Evolutionary conservation across 805 yeast genomes (phyloP).

Genomic region (Metschnikowia lachancei): DNA sequence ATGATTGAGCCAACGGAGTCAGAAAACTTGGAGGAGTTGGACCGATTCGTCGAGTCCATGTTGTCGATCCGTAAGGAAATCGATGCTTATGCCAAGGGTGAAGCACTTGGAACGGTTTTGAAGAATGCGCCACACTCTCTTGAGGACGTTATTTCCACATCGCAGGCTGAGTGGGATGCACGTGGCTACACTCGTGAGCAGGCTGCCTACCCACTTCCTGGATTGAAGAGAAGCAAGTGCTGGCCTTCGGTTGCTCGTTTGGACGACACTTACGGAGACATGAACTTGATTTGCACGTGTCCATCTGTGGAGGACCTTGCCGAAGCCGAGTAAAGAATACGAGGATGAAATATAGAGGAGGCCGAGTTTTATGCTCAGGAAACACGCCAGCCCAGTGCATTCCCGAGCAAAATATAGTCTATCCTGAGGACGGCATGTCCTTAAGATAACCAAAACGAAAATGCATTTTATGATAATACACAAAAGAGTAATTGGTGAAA

Average conservation of each 20-base stretch:
- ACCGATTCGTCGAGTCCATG: constrained; percentile 86
- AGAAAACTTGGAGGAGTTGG: constrained; percentile 82
- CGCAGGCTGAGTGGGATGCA: constrained; percentile 66
- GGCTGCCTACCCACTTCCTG: constrained; percentile 90
- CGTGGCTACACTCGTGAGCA: constrained; percentile 90
- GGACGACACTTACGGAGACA: constrained; percentile 93
- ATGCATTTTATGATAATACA: too few relatives aligned
- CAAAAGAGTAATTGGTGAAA: too few relatives aligned
- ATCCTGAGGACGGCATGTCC: too few relatives aligned
- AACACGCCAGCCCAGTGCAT: too few relatives aligned
- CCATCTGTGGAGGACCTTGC: constrained; percentile 79
- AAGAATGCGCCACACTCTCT: constrained; percentile 92
- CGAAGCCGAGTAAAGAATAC: constrained; percentile 7
- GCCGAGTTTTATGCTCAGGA: too few relatives aligned
- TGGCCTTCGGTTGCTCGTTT: constrained; percentile 96
- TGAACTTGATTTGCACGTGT: constrained; percentile 90
- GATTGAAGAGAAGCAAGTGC: constrained; percentile 69
- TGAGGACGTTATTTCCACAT: constrained; percentile 64
- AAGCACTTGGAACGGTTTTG: constrained; percentile 64
- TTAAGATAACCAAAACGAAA: too few relatives aligned
- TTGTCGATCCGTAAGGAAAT: constrained; percentile 82
- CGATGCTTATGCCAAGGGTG: constrained; percentile 63
- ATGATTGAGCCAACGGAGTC: constrained; percentile 99
- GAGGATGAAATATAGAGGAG: too few relatives aligned
- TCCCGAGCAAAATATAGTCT: too few relatives aligned